Evolutionary conservation across 1,284 basidiomycete species (phyloP), one percentile per base, ranked within the genome.

Genomic region (Naganishia sp.): DNA sequence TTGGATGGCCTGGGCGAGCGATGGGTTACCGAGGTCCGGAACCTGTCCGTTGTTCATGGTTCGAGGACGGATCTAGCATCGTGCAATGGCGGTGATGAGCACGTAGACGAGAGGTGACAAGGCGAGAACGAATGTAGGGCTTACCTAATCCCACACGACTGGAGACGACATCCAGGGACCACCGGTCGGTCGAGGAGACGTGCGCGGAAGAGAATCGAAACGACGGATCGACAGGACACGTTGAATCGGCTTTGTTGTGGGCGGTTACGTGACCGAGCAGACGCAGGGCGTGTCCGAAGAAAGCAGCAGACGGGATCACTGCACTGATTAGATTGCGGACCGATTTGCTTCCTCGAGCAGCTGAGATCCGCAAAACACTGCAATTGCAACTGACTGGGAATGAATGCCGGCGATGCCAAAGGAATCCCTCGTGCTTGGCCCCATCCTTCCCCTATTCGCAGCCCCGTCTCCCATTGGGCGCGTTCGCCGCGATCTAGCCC

Each of bases 21-120:
- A 21, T 39, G 53, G 53, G 33, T 55, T 42, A 7, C 53, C 53
- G 36, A 42, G 18, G n/a, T 55, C 53, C 16, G 53, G 18, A 18
- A 39, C 53, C 53, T 59, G 56, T 48, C 56, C 56, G 56, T 59
- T 59, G 45, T 59, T 59, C 56, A 59, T 59, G 18, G 45, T 49
- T 25, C n/a, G 28, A 55, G 39, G 53, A 36, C n/a, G 33, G 21
- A 9, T 55, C 53, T 55, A 21, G 36, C 6, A 28, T 23, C 1
- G 21, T 39, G 42, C 21, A 48, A 7, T 7, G 49, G 28, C 28
- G 56, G 46, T 18, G 21, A 31, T 49, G 45, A 49, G 44, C 4
- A 39, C 6, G 10, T 4, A 23, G 31, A 23, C 21, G 28, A 18
- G 50, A 18, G 43, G 25, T 46, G 21, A 23, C 10, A 6, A 28